phyloP scores from a whole-genome alignment of 129 eudicot species.

The Ambrosia trifida region DNA sequence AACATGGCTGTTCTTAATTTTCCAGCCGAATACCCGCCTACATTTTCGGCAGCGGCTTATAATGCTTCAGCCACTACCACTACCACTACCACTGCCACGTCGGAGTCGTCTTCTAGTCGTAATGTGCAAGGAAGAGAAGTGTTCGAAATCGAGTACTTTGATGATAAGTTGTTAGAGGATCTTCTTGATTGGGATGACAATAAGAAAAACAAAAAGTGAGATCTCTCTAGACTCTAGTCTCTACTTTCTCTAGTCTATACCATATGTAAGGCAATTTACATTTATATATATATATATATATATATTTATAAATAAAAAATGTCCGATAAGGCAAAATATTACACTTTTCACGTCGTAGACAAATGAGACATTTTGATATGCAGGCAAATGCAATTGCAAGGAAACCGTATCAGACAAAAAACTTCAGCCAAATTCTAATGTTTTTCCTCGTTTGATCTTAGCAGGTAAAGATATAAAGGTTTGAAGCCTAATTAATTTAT shows the following conservation, averaged over 20 bases:
- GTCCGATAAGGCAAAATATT: no score
- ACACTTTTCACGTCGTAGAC: no score
- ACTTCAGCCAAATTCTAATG: no score
- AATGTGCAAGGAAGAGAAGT: conserved; percentile 36
- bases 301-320: no score
- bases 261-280: neutral
- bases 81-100: neutral
- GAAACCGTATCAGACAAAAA: no score
- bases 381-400: no score
- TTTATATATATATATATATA: no score
- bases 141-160: conserved; percentile 53
- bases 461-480: no score
- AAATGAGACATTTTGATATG: no score
- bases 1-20: conserved; percentile 47
- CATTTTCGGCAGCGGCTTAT: conserved; percentile 26
- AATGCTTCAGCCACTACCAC: conserved; percentile 4
- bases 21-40: conserved; percentile 43
- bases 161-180: conserved; percentile 55
- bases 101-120: conserved; percentile 13
- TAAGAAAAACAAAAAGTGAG: neutral
- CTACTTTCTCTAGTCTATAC: neutral
- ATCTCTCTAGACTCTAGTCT: neutral
- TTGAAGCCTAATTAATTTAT: no score
- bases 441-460: no score
- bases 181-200: conserved; percentile 35